Evolutionary conservation across 495 filamentous ascomycete genomes (phyloP).

Genomic region (Clohesyomyces aquaticus): DNA sequence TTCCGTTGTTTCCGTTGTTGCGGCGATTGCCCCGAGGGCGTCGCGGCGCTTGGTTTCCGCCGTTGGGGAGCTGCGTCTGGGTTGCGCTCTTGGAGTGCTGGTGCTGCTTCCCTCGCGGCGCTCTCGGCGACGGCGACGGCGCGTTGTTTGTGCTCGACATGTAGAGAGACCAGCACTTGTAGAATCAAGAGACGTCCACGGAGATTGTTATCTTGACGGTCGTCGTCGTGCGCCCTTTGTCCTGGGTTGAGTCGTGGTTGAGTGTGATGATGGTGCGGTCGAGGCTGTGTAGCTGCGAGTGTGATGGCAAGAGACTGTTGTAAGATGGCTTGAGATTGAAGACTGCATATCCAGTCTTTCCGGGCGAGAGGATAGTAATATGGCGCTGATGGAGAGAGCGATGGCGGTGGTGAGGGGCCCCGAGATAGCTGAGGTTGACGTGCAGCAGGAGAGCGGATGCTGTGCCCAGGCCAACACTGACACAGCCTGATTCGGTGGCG

Average conservation of each 20-base stretch:
- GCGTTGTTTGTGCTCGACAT: slow-evolving; percentile 30
- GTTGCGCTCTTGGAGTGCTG: slow-evolving; percentile 38
- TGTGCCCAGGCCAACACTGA: background rate
- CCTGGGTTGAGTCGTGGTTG: background rate
- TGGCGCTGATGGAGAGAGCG: slow-evolving; percentile 13
- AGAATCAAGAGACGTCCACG: background rate
- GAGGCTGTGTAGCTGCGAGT: slow-evolving; percentile 9
- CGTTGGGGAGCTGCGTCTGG: slow-evolving; percentile 10
- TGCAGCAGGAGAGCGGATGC: background rate
- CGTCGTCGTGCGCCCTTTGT: slow-evolving; percentile 24
- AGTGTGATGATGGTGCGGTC: slow-evolving; percentile 4
- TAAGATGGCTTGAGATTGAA: slow-evolving; percentile 18
- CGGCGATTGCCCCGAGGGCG: slow-evolving; percentile 28
- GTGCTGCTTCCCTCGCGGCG: slow-evolving; percentile 37
- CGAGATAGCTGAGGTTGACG: background rate
- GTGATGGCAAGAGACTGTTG: slow-evolving; percentile 13
- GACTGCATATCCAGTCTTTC: slow-evolving; percentile 33
- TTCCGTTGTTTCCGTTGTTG: slow-evolving; percentile 16
- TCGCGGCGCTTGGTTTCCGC: slow-evolving; percentile 11
- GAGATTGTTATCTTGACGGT: slow-evolving; percentile 29
- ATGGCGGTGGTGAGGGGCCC: background rate
- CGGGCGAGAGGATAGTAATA: slow-evolving; percentile 2
- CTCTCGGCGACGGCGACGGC: slow-evolving; percentile 25
- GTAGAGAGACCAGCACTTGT: background rate
- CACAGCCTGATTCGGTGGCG: background rate